phyloP scores from a whole-genome alignment of 805 yeast genomes.

The Danielia reshetovae region DNA sequence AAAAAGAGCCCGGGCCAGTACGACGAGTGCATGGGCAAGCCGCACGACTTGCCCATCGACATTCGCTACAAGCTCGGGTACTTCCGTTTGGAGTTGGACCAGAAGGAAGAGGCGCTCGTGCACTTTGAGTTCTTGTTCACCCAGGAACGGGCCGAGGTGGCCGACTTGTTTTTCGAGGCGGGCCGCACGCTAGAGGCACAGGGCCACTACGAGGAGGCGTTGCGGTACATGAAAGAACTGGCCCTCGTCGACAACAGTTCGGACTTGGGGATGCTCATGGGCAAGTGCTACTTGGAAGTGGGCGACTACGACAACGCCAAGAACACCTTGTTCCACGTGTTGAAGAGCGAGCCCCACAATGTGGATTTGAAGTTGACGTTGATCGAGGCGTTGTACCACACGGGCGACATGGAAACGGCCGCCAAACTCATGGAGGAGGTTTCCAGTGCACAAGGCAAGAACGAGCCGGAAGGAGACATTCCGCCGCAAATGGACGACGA shows the following conservation, averaged over 20 bases:
- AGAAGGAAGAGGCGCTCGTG: conserved; percentile 63
- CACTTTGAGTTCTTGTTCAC: conserved; percentile 63
- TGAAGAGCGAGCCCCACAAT: conserved; percentile 56
- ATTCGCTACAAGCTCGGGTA: conserved; percentile 78
- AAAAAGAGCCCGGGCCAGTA: conserved; percentile 6
- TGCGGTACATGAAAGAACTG: conserved; percentile 50
- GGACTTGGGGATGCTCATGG: conserved; percentile 58
- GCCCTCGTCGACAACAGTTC: conserved; percentile 31
- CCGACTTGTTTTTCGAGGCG: conserved; percentile 73
- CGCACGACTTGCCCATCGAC: conserved; percentile 71
- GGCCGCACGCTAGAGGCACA: conserved; percentile 69
- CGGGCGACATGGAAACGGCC: conserved; percentile 59
- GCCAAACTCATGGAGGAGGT: conserved; percentile 53
- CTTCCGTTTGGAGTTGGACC: conserved; percentile 61
- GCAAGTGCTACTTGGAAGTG: conserved; percentile 70
- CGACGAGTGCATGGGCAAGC: conserved; percentile 15
- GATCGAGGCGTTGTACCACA: conserved; percentile 74
- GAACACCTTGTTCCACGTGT: conserved; percentile 50
- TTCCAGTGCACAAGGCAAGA: conserved; percentile 27
- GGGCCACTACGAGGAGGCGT: conserved; percentile 72
- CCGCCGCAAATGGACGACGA: conserved; percentile 13
- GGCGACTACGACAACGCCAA: conserved; percentile 67
- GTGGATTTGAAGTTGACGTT: conserved; percentile 71
- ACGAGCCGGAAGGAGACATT: conserved; percentile 18
- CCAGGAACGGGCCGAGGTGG: conserved; percentile 50